These are phyloP conservation scores for Xylariomycetidae sp. DNA, from an alignment of 2,329 filamentous ascomycete genomes.

Conservation along the genomic window DNA sequence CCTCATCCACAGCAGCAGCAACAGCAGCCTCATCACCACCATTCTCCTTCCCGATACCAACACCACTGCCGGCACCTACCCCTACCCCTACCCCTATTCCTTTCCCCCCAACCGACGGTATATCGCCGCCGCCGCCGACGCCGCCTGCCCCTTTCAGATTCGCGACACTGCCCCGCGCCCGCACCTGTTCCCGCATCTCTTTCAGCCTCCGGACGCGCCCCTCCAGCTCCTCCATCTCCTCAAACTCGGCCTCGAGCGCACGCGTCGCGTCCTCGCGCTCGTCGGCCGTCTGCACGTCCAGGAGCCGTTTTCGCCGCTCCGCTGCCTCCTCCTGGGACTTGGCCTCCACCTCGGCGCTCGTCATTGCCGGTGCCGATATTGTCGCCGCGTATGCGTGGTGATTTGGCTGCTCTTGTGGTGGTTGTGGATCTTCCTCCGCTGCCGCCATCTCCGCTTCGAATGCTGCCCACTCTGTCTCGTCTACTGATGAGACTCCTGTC, in stretches of 20 bases:
- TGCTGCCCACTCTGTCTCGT: conserved; percentile 81
- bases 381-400: conserved; percentile 40
- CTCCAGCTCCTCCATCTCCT: conserved; percentile 78
- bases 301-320: conserved; percentile 45
- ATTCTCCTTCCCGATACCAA: conserved; percentile 22
- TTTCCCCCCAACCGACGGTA: too few relatives aligned
- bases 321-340: conserved; percentile 47
- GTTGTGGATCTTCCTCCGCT: conserved; percentile 18
- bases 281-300: conserved; percentile 54
- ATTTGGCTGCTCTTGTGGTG: conserved; percentile 10
- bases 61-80: conserved; percentile 26
- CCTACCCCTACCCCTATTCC: conserved; percentile 19
- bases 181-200: conserved; percentile 65
- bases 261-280: conserved; percentile 73
- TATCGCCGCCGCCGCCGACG: conserved; percentile 9
- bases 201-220: conserved; percentile 64
- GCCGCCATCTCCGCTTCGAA: conserved; percentile 78
- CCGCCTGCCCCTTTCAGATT: conserved; percentile 5
- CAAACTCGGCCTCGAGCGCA: conserved; percentile 71
- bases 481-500: conserved; percentile 29
- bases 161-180: conserved; percentile 33
- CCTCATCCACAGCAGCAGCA: conserved; percentile 21
- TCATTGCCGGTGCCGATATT: conserved; percentile 66
- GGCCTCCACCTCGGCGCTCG: conserved; percentile 56
- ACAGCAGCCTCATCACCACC: too few relatives aligned